These are phyloP conservation scores for Vachellia pachyceras DNA, from an alignment of 306 rosid genomes.

Conservation along the genomic window DNA sequence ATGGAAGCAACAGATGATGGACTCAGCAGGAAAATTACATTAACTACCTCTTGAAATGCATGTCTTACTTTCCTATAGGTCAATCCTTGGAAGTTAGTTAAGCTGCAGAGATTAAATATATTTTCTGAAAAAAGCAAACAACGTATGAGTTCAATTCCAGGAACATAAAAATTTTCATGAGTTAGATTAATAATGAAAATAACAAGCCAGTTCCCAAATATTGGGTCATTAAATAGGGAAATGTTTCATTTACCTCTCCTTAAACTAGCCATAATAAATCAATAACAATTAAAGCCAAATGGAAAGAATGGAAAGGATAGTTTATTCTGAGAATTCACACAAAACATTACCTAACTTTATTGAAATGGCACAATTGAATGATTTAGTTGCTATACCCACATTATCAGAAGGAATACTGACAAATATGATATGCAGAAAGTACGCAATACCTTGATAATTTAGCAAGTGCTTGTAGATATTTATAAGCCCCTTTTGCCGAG, in stretches of 20 bases:
- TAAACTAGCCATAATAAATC: neutral
- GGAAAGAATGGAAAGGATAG: neutral
- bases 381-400: slow-evolving; percentile 21
- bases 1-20: slow-evolving; percentile 24
- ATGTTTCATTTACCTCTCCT: neutral
- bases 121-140: slow-evolving; percentile 73
- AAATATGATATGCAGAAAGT: slow-evolving; percentile 31
- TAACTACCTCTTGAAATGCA: slow-evolving; percentile 70
- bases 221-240: slow-evolving; percentile 23
- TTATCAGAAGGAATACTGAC: slow-evolving; percentile 28
- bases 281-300: slow-evolving; percentile 27
- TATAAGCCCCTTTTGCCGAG: slow-evolving; percentile 96
- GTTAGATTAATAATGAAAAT: neutral
- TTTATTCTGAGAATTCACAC: slow-evolving; percentile 20
- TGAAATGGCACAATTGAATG: slow-evolving; percentile 8
- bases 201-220: slow-evolving; percentile 32
- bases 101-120: slow-evolving; percentile 79
- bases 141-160: slow-evolving; percentile 34
- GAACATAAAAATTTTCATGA: neutral
- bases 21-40: slow-evolving; percentile 27
- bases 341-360: neutral
- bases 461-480: slow-evolving; percentile 97
- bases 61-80: slow-evolving; percentile 70
- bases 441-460: slow-evolving; percentile 76
- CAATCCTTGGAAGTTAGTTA: slow-evolving; percentile 69